phyloP scores from a whole-genome alignment of 1,284 basidiomycete species.

The Malassezia dermatis region DNA sequence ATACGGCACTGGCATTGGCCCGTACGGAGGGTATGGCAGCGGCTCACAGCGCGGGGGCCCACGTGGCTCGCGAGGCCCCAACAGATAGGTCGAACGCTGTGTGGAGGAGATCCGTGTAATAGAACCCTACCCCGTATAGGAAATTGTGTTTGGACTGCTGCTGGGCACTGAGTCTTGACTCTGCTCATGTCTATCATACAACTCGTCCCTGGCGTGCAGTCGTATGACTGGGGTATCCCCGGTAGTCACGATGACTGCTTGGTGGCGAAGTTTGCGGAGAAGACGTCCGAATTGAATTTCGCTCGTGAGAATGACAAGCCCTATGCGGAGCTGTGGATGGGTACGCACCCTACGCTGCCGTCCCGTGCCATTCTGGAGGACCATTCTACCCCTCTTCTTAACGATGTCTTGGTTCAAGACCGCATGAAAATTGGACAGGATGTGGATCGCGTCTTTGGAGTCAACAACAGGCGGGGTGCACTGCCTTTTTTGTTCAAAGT shows the following conservation, averaged over 20 bases:
- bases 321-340: conserved; percentile 69
- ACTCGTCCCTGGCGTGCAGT: conserved; percentile 42
- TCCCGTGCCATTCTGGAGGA: conserved; percentile 53
- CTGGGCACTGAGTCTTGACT: not conserved
- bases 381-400: conserved; percentile 15
- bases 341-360: conserved; percentile 81
- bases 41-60: not conserved
- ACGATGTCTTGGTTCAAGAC: conserved; percentile 21
- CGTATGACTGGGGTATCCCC: conserved; percentile 44
- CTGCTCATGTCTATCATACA: conserved; percentile 21
- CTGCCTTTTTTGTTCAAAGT: conserved; percentile 47
- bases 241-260: conserved; percentile 20
- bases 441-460: conserved; percentile 17
- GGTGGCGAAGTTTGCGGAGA: conserved; percentile 32
- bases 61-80: not conserved
- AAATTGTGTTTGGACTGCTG: not conserved
- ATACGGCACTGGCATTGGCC: not conserved
- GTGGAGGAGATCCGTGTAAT: conserved; percentile 4
- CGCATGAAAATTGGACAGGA: conserved; percentile 27
- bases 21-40: not conserved
- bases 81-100: not conserved
- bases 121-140: not conserved
- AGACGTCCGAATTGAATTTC: conserved; percentile 24
- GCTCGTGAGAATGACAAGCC: conserved; percentile 21
- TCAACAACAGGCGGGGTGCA: conserved; percentile 18